Evolutionary conservation across 192 early-diverging fungal species (phyloP).

Genomic region (Coemansia sp.): DNA sequence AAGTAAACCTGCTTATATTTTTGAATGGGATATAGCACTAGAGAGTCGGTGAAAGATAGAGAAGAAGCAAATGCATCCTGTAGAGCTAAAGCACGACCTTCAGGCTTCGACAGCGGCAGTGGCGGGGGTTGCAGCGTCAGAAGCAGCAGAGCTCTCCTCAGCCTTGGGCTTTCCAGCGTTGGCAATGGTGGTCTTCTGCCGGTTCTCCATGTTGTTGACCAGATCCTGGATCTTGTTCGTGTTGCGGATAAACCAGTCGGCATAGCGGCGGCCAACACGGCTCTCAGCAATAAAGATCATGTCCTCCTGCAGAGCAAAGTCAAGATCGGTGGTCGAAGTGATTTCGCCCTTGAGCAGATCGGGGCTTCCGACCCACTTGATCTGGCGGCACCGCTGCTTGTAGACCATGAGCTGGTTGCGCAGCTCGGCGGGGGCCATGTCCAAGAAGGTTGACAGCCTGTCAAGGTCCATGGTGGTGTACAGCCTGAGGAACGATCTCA

Average conservation of each 20-base stretch:
- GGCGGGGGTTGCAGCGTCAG: neutral
- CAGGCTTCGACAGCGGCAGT: neutral
- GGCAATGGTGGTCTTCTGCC: slow-evolving; percentile 36
- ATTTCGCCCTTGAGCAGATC: slow-evolving; percentile 82
- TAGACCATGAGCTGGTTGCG: slow-evolving; percentile 86
- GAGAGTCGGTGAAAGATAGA: neutral
- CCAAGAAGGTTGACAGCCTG: slow-evolving; percentile 85
- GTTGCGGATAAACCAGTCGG: slow-evolving; percentile 95
- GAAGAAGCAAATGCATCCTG: neutral
- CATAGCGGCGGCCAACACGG: slow-evolving; percentile 89
- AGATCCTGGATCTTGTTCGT: slow-evolving; percentile 78
- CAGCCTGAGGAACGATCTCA: slow-evolving; percentile 93
- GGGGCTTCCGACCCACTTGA: slow-evolving; percentile 77
- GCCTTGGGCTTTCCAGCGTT: slow-evolving; percentile 20
- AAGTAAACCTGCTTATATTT: too few relatives aligned
- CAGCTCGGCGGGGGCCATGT: slow-evolving; percentile 78
- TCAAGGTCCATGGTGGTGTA: slow-evolving; percentile 91
- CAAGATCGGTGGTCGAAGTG: slow-evolving; percentile 78
- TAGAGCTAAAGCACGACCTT: neutral
- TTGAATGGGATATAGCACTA: neutral
- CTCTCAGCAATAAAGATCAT: slow-evolving; percentile 95
- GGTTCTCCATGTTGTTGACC: slow-evolving; percentile 40
- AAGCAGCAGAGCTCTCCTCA: slow-evolving; percentile 6
- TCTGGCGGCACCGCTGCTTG: slow-evolving; percentile 92
- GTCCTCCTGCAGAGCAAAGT: slow-evolving; percentile 92